phyloP scores from a whole-genome alignment of 495 filamentous ascomycete species.

The Neurospora sp. region DNA sequence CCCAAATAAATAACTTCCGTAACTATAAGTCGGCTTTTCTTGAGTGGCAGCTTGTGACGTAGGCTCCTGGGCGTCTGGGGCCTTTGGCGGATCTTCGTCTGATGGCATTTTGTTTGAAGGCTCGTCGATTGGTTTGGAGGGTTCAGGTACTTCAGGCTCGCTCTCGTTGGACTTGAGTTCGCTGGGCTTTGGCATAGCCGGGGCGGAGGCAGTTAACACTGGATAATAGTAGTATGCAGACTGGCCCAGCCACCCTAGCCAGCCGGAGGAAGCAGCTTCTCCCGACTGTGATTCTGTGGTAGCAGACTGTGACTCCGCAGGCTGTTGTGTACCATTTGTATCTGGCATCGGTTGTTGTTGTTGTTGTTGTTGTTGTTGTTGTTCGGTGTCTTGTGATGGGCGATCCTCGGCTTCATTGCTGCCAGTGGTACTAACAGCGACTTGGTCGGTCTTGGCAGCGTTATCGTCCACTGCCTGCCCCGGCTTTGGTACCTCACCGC shows the following conservation, averaged over 20 bases:
- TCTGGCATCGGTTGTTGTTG: neutral
- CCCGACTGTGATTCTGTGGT: conserved; percentile 12
- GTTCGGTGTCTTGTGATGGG: neutral
- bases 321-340: conserved; percentile 3
- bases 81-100: conserved; percentile 10
- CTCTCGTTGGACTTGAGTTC: conserved; percentile 16
- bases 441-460: conserved; percentile 1
- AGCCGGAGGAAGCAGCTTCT: conserved; percentile 35
- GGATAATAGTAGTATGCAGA: conserved; percentile 6
- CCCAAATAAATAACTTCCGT: conserved; percentile 41
- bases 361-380: conserved; percentile 1
- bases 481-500: neutral
- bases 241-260: conserved; percentile 50
- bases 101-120: conserved; percentile 1
- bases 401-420: neutral
- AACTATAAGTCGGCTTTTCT: conserved; percentile 5
- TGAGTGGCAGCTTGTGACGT: conserved; percentile 6
- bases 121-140: conserved; percentile 6
- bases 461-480: neutral
- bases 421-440: neutral
- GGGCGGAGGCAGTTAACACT: conserved; percentile 9
- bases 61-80: conserved; percentile 15
- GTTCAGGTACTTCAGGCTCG: conserved; percentile 5
- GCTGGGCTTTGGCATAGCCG: conserved; percentile 6
- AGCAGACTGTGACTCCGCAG: conserved; percentile 5